These are phyloP conservation scores for Salix suchowensis DNA, from an alignment of 345 rosid species.

Conservation along the genomic window DNA sequence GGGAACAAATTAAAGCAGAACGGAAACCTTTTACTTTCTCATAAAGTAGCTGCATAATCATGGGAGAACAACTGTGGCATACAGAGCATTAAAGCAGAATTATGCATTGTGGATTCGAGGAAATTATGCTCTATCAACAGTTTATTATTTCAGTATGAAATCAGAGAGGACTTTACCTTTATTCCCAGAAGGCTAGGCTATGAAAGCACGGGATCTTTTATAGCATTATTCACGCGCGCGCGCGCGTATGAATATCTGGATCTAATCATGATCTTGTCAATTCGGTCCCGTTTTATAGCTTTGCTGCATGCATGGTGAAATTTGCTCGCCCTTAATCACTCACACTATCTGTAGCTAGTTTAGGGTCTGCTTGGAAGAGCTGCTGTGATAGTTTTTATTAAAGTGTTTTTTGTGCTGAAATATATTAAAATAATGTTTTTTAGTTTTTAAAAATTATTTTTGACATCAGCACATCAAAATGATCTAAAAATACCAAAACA, in stretches of 20 bases:
- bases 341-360: background rate
- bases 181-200: background rate
- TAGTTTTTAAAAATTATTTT: too few species aligned
- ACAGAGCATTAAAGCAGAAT: background rate
- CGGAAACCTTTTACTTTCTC: background rate
- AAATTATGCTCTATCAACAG: background rate
- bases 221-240: background rate
- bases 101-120: background rate
- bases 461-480: too few species aligned
- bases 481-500: too few species aligned
- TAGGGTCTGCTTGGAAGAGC: too few species aligned
- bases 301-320: background rate
- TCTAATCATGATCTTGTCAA: background rate
- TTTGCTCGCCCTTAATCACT: background rate
- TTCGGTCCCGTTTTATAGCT: background rate
- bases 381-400: too few species aligned
- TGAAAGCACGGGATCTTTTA: constrained; percentile 15
- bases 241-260: background rate
- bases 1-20: constrained; percentile 14
- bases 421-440: too few species aligned
- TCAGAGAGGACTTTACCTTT: background rate
- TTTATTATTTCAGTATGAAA: background rate
- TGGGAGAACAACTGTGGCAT: background rate
- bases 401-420: too few species aligned
- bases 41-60: background rate